Conservation (phyloP, 2,329 filamentous ascomycete genomes). For the Karstenula rhodostoma region DNA sequence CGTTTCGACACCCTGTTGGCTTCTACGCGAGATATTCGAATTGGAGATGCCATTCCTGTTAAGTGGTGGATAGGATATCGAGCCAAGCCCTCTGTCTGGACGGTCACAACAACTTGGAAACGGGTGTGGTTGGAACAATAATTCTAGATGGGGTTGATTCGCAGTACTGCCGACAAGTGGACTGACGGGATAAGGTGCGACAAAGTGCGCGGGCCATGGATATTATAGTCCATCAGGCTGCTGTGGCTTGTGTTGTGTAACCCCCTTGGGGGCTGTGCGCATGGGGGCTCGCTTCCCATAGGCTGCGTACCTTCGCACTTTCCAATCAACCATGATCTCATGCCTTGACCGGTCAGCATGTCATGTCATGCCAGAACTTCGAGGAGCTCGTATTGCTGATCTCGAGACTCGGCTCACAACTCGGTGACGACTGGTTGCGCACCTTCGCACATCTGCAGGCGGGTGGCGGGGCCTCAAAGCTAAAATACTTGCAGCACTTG, state of each 20-base stretch:
- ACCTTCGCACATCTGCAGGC: neutral
- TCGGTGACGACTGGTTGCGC: neutral
- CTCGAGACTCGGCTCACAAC: neutral
- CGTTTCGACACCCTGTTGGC: neutral
- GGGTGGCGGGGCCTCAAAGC: no score
- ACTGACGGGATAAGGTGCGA: neutral
- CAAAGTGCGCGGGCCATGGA: neutral
- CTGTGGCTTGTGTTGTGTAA: neutral
- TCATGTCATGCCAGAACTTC: no score
- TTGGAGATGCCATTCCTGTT: neutral
- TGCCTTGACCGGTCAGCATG: neutral
- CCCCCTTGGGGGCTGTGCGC: neutral
- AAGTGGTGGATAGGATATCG: neutral
- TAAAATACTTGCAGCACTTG: neutral
- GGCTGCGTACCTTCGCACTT: constrained; percentile 14
- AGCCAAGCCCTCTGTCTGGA: neutral
- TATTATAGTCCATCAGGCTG: neutral
- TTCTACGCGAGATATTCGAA: neutral
- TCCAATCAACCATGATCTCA: no score
- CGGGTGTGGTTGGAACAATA: neutral
- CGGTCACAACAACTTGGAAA: no score
- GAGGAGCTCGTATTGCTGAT: neutral
- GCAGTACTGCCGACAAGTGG: no score
- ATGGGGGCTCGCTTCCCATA: neutral
- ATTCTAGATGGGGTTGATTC: neutral